Base-by-base conservation (phyloP, 495 filamentous ascomycete genomes). In the Bryoglossum gracile region DNA sequence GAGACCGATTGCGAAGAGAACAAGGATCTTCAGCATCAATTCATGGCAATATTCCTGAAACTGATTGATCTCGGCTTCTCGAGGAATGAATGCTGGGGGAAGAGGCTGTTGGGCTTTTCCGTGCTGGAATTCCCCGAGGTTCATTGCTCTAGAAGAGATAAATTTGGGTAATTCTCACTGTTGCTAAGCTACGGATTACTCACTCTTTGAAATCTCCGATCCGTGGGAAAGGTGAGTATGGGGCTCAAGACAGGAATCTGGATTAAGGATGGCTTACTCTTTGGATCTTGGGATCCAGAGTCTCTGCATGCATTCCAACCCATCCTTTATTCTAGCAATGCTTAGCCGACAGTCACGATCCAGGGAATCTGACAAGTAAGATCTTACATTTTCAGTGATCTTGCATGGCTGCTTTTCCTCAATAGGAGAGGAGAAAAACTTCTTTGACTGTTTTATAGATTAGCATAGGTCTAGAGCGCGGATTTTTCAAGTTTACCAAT, bases 131-230 rank as follows among this genome's bases (percentile, higher is more conserved):
- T 85, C 78, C 58, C 86, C 87, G 42, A 98, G 82, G 68, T 98
- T 98, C 73, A 98, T 86, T 36, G 84, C 87, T 73, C 90, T 94
- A 30, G 25, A 25, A 19, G 13, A n/a, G n/a, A n/a, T n/a, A n/a
- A n/a, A n/a, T n/a, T n/a, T n/a, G n/a, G n/a, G n/a, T n/a, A n/a
- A n/a, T n/a, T n/a, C n/a, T n/a, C n/a, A n/a, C n/a, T 18, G 1
- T 21, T 25, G 14, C 0, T 18, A 8, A 28, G 18, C n/a, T 16
- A 2, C 28, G 42, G n/a, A 4, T 42, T 9, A 56, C 69, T 58
- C 69, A 94, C 89, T 95, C 90, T 74, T 96, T 96, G 60, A 89
- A 89, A 57, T 97, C 91, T 13, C 89, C 91, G 16, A 80, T 77
- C 86, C 90, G 57, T 34, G 6, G 21, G 9, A 24, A 35, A 28